Base-by-base conservation (phyloP, 1,139 yeast species). In the Blastobotrys niveus region DNA sequence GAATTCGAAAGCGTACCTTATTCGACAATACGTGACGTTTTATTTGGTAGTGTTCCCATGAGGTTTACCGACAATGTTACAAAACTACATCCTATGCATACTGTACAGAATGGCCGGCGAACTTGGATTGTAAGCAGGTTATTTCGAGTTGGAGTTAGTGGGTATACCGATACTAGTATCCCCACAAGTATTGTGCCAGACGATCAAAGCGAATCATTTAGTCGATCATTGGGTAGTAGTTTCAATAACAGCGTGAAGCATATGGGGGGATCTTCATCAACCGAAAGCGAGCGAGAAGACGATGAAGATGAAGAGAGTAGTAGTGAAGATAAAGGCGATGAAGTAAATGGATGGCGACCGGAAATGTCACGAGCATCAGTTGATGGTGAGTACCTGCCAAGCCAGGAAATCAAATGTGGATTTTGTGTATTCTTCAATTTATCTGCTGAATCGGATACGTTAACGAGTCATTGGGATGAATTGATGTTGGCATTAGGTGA, bases 401-500 rank as follows among this genome's bases (percentile, higher is more conserved):
- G 44, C 18, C 46, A 42, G 21, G 49, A 43, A 3, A 40, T 43
- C 26, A 27, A 37, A 15, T 35, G 49, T 37, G 61, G 55, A 4
- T 50, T 58, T 25, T 56, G 61, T 42, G 45, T 57, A 10, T 49
- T 49, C 30, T 47, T 58, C 40, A 48, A 46, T 24, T 39, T 53
- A 0, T 48, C 53, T 12, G 40, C 51, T 5, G 54, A 52, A 25
- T 43, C 52, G 4, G 54, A 51, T 20, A 34, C 47, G 1, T 43
- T 58, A n/a, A 50, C 55, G 2, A 49, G 48, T 34, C 59, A 59
- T 45, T 59, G 62, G 62, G 54, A 52, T 19, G 61, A 58, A 42
- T 50, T 59, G 5, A 46, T 54, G 5, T 41, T 46, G 20, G 60
- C 61, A 3, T 38, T 57, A 38, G 40, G 52, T 5, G 60, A 57